A percentile compares a stretch with the other conserved stretches of the same genome.
Evolutionary conservation across 208 protist genomes (phyloP).

Genomic region (Paratrypanosoma confusum): DNA sequence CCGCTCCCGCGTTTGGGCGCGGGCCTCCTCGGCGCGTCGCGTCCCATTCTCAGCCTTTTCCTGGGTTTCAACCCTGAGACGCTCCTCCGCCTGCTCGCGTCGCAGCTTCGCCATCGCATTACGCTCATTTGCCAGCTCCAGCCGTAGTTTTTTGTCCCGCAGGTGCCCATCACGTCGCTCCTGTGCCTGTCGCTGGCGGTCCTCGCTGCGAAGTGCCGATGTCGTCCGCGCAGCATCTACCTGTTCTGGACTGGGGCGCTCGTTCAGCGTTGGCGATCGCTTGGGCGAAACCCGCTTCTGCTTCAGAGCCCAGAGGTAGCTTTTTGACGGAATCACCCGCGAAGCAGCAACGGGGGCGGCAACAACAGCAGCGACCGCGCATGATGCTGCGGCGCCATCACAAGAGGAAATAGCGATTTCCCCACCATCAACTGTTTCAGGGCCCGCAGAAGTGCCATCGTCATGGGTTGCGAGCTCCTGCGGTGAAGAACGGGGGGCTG

Average conservation of each 20-base stretch:
- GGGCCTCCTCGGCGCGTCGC: slow-evolving; percentile 56
- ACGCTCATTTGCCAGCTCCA: slow-evolving; percentile 36
- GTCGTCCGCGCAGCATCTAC: slow-evolving; percentile 58
- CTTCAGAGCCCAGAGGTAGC: slow-evolving; percentile 14
- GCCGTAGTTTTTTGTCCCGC: slow-evolving; percentile 58
- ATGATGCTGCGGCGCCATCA: not conserved
- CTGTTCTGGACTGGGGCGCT: slow-evolving; percentile 22
- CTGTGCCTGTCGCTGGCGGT: slow-evolving; percentile 74
- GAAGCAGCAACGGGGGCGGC: no score
- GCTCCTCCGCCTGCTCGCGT: slow-evolving; percentile 51
- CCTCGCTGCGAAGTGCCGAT: slow-evolving; percentile 60
- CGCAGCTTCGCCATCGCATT: slow-evolving; percentile 40
- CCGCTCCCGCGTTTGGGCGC: slow-evolving; percentile 48
- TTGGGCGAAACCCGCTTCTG: slow-evolving; percentile 40
- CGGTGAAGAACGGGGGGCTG: not conserved
- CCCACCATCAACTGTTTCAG: no score
- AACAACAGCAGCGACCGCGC: no score
- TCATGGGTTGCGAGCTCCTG: not conserved
- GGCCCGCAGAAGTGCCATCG: slow-evolving; percentile 1
- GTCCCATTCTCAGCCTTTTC: slow-evolving; percentile 50
- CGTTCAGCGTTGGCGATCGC: slow-evolving; percentile 8
- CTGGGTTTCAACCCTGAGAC: slow-evolving; percentile 36
- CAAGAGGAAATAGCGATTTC: no score
- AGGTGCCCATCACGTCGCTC: slow-evolving; percentile 58
- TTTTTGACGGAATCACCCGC: no score